Evolutionary conservation across 2,329 filamentous ascomycete species (phyloP).

Genomic region (Rutstroemia sydowiana): DNA sequence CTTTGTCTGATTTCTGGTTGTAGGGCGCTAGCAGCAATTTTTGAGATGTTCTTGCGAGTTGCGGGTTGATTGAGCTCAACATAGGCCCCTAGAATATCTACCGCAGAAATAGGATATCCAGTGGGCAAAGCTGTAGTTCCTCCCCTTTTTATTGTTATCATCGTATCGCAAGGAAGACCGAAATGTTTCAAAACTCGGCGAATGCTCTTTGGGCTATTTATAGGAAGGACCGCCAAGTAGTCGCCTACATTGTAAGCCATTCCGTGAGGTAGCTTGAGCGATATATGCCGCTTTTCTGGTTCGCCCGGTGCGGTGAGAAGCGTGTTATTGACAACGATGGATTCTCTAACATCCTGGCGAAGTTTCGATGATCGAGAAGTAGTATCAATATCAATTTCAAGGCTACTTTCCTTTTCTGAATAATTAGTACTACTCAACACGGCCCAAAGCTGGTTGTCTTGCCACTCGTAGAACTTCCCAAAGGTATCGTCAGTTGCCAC

Average conservation of each 20-base stretch:
- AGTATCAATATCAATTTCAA: constrained; percentile 12
- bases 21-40: constrained; percentile 39
- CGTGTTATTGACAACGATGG: constrained; percentile 46
- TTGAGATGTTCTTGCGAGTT: constrained; percentile 44
- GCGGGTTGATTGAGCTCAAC: constrained; percentile 53
- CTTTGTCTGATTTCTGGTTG: constrained; percentile 37
- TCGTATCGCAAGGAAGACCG: constrained; percentile 36
- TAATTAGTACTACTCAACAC: constrained; percentile 13
- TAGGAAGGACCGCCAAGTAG: constrained; percentile 17
- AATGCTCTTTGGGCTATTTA: constrained; percentile 13
- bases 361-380: constrained; percentile 31
- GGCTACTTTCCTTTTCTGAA: not conserved
- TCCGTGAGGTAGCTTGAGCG: constrained; percentile 25
- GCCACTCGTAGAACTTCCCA: constrained; percentile 60
- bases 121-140: constrained; percentile 36
- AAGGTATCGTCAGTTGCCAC: constrained; percentile 50
- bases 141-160: constrained; percentile 40
- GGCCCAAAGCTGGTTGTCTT: constrained; percentile 49
- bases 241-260: constrained; percentile 18
- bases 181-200: constrained; percentile 23
- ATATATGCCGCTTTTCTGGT: constrained; percentile 53
- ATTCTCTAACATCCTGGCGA: constrained; percentile 57
- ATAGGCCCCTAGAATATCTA: constrained; percentile 48
- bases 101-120: constrained; percentile 41
- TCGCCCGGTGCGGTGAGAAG: constrained; percentile 38